Evolutionary conservation across 148 eudicot species (phyloP).

Genomic region (Fagopyrum homotropicum): DNA sequence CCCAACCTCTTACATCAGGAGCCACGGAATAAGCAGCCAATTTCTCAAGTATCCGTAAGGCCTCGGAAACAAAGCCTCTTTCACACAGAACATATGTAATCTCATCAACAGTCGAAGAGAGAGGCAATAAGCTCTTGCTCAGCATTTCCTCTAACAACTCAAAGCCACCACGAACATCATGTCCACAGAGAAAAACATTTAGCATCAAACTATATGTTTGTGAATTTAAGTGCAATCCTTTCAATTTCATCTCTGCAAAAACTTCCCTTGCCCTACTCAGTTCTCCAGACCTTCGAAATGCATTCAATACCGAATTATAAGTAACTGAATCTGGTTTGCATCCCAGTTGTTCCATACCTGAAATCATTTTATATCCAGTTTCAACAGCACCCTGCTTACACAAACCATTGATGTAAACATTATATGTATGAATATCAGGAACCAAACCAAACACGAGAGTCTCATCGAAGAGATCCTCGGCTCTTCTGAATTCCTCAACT

Average conservation of each 20-base stretch:
- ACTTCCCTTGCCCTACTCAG: conserved; percentile 27
- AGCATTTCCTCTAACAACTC: conserved; percentile 31
- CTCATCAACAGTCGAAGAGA: conserved; percentile 23
- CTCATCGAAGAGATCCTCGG: conserved; percentile 56
- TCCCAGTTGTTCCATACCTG: conserved; percentile 44
- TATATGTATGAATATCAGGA: conserved; percentile 48
- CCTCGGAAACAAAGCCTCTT: conserved; percentile 24
- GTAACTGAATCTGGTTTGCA: conserved; percentile 38
- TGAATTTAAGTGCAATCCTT: conserved; percentile 21
- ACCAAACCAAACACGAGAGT: conserved; percentile 55
- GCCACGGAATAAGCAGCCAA: conserved; percentile 16
- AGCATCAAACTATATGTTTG: conserved; percentile 28
- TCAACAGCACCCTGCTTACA: conserved; percentile 43
- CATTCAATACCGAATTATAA: conserved; percentile 32
- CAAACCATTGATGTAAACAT: conserved; percentile 41
- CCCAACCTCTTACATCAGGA: conserved; percentile 33
- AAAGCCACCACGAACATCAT: conserved; percentile 30
- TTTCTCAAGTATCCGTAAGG: conserved; percentile 16
- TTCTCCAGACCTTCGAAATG: conserved; percentile 30
- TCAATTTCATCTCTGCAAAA: conserved; percentile 27
- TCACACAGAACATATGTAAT: conserved; percentile 21
- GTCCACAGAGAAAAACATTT: conserved; percentile 19
- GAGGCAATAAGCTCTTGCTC: conserved; percentile 19
- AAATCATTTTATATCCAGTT: conserved; percentile 36
- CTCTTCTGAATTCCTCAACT: conserved; percentile 27